Percentiles rank a stretch among this genome's conserved stretches.
Conservation (phyloP, 2,329 filamentous ascomycete genomes). For the Alternaria sp. region DNA sequence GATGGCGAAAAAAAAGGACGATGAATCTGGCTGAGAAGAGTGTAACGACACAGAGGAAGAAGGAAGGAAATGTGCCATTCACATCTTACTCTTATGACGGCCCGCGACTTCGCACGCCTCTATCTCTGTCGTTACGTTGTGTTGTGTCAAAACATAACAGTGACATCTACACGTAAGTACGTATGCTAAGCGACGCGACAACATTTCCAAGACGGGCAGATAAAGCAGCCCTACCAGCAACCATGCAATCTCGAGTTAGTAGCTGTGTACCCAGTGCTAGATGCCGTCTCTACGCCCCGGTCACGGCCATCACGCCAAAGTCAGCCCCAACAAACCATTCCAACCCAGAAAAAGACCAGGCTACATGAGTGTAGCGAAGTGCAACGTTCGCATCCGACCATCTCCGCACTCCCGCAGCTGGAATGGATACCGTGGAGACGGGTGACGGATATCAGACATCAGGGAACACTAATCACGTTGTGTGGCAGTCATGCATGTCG, state of each 20-base stretch:
- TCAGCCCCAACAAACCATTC: background rate
- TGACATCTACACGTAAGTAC: slow-evolving; percentile 15
- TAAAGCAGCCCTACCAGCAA: background rate
- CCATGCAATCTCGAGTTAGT: too few species aligned
- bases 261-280: background rate
- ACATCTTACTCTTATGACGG: background rate
- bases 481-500: background rate
- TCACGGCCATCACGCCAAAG: background rate
- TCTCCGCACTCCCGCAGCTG: slow-evolving; percentile 3
- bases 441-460: background rate
- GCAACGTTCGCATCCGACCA: background rate
- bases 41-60: background rate
- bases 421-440: slow-evolving; percentile 4
- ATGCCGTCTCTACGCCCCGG: background rate
- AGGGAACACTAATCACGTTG: slow-evolving; percentile 8
- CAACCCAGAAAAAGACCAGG: too few species aligned
- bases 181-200: slow-evolving; percentile 21
- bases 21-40: background rate
- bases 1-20: background rate
- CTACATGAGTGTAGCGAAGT: too few species aligned
- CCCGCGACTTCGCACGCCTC: slow-evolving; percentile 5
- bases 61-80: background rate
- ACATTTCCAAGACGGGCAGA: slow-evolving; percentile 9
- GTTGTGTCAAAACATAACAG: background rate
- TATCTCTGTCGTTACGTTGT: slow-evolving; percentile 11